Base-by-base conservation (phyloP, 306 rosid species). In the Sindora glabra region DNA sequence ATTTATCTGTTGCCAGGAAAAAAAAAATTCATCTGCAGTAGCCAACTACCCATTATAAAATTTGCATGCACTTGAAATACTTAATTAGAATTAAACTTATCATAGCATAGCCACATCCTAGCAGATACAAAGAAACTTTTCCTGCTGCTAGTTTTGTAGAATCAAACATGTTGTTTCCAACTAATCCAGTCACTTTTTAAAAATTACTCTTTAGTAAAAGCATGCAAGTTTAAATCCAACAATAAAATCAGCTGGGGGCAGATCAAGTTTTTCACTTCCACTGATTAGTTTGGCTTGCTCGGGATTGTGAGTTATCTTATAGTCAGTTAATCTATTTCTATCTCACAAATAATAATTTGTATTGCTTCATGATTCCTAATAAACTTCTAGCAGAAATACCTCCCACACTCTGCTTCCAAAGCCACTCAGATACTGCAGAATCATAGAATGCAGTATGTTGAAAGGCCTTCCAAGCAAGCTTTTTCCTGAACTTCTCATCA, bases 381-480 rank as follows among this genome's bases (percentile, higher is more conserved):
- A 55, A 34, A 29, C 59, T 8, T 36, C 15, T 59, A 53, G 57
- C 36, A 37, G 10, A 44, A 62, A n/a, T 78, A 86, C 94, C 95
- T 74, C 81, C 89, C 10, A 18, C 73, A 48, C 83, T 81, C 67
- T 92, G 95, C 81, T 86, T 86, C 98, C 98, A 92, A 32, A 92
- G 61, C 98, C 98, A 88, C 84, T 92, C 95, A 23, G 96, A 79
- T 44, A 92, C 90, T 4, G 96, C 95, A 67, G 96, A 84, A 56
- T 92, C 96, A 71, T 92, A 88, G 22, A 95, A 84, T 62, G 95
- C 89, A 64, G 78, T 90, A 41, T 88, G 95, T 56, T 89, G 94
- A 67, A 88, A 88, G 48, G 98, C 96, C 81, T 92, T 92, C 95
- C 94, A 83, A 40, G 98, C 95, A 74, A 92, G 98, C 72, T 75